These are phyloP conservation scores for Plenodomus tracheiphilus DNA, from an alignment of 2,329 filamentous ascomycete species.

Conservation along the genomic window DNA sequence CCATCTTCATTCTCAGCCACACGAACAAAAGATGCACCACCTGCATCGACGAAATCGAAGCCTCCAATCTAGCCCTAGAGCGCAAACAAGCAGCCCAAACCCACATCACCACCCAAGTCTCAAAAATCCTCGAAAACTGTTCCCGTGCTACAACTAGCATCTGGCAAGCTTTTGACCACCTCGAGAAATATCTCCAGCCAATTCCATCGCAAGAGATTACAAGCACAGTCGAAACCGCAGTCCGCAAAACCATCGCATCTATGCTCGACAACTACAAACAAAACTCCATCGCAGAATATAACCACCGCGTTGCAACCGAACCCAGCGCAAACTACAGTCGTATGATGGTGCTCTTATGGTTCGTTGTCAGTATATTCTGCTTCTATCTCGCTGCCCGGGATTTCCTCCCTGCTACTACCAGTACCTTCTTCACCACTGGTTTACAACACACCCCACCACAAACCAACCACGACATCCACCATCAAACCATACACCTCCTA, in stretches of 20 bases:
- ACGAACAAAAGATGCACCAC: conserved; percentile 15
- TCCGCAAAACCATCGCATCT: not conserved
- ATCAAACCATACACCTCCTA: conserved; percentile 10
- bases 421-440: not conserved
- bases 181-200: not conserved
- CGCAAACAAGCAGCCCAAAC: conserved; percentile 6
- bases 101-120: conserved; percentile 13
- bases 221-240: not conserved
- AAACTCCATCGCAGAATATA: not conserved
- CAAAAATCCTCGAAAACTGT: conserved; percentile 17
- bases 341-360: not conserved
- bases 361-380: not conserved
- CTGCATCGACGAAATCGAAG: conserved; percentile 13
- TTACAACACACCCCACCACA: not conserved
- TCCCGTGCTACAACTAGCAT: conserved; percentile 14
- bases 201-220: not conserved
- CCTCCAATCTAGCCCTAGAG: conserved; percentile 5
- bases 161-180: conserved; percentile 17
- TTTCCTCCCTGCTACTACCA: not conserved
- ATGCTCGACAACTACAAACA: not conserved
- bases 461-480: not conserved
- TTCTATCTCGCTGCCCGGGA: not conserved
- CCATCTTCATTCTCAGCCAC: conserved; percentile 11
- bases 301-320: not conserved
- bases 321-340: not conserved